Conservation (phyloP, 1,139 yeast species). For the Geotrichum candidum region DNA sequence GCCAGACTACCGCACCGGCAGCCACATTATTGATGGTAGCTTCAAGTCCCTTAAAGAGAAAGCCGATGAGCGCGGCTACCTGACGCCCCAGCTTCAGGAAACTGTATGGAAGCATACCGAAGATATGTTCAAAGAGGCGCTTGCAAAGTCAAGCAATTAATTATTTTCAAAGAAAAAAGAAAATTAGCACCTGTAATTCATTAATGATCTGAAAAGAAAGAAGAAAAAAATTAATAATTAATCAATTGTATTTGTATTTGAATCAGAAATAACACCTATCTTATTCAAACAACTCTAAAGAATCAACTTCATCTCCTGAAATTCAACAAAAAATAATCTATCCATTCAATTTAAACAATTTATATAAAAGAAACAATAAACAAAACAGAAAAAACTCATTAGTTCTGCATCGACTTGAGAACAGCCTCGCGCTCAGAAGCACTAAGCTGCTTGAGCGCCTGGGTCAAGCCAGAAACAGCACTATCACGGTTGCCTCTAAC, state of each 20-base stretch:
- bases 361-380: neutral
- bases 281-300: too few species aligned
- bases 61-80: conserved; percentile 21
- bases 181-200: neutral
- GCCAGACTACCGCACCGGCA: conserved; percentile 24
- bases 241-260: too few species aligned
- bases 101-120: conserved; percentile 29
- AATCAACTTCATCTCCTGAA: too few species aligned
- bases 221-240: too few species aligned
- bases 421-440: conserved; percentile 55
- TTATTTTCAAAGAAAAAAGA: too few species aligned
- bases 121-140: conserved; percentile 18
- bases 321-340: too few species aligned
- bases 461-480: conserved; percentile 55
- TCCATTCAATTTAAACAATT: neutral
- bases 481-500: conserved; percentile 42
- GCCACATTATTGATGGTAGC: conserved; percentile 22
- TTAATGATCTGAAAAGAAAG: neutral
- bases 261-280: too few species aligned
- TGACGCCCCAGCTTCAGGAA: conserved; percentile 26
- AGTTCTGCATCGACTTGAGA: conserved; percentile 28
- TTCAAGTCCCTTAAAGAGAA: conserved; percentile 20
- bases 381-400: neutral
- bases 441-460: conserved; percentile 53
- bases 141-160: neutral